Percentiles rank a stretch among this genome's conserved stretches.
These are phyloP conservation scores for Crithidia thermophila DNA, from an alignment of 208 protist species.

Conservation along the genomic window DNA sequence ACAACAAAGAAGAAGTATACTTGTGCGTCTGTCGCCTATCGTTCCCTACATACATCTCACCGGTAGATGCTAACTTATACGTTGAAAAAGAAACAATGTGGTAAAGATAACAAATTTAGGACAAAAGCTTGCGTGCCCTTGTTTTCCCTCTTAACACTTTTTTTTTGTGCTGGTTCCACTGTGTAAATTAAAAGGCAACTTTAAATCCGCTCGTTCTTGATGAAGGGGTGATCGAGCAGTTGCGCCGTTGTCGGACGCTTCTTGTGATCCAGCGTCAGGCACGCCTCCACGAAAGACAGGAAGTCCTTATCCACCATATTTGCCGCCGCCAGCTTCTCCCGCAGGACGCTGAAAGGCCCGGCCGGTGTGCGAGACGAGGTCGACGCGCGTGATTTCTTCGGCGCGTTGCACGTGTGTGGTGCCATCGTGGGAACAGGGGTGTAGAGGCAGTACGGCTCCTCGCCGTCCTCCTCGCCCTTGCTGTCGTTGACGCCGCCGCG, in stretches of 20 bases:
- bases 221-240: slow-evolving; percentile 88
- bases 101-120: too few relatives aligned
- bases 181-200: neutral
- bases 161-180: neutral
- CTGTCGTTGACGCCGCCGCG: slow-evolving; percentile 9
- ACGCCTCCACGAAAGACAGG: slow-evolving; percentile 87
- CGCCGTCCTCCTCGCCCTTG: slow-evolving; percentile 37
- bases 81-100: too few relatives aligned
- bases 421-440: slow-evolving; percentile 55
- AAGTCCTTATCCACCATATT: slow-evolving; percentile 80
- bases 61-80: too few relatives aligned
- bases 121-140: too few relatives aligned
- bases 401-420: slow-evolving; percentile 24
- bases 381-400: slow-evolving; percentile 13
- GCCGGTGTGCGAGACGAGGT: slow-evolving; percentile 17
- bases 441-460: slow-evolving; percentile 82
- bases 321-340: slow-evolving; percentile 70
- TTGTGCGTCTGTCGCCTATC: too few relatives aligned
- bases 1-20: neutral
- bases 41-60: too few relatives aligned
- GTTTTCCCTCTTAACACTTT: slow-evolving; percentile 1
- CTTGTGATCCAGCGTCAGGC: slow-evolving; percentile 88
- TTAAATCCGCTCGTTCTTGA: slow-evolving; percentile 54
- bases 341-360: slow-evolving; percentile 68
- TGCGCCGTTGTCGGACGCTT: slow-evolving; percentile 72